Percentiles rank a stretch among this genome's conserved stretches.
Conservation (phyloP, 805 yeast species). For the Candida ficus region DNA sequence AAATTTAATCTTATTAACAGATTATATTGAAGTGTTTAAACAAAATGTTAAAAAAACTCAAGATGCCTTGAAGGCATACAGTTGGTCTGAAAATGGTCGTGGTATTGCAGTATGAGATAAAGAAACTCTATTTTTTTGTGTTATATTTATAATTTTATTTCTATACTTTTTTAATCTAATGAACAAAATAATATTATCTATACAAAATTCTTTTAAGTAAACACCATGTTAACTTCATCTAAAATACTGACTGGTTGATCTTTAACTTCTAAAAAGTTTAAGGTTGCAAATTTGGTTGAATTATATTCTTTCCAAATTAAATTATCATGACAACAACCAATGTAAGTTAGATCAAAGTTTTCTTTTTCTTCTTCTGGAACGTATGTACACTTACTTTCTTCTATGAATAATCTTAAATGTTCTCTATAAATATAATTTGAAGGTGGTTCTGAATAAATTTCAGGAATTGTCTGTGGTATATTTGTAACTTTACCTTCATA, state of each 20-base stretch:
- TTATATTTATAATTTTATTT: neutral
- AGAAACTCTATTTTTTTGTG: neutral
- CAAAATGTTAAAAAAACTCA: constrained; percentile 22
- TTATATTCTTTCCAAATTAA: constrained; percentile 35
- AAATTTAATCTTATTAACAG: constrained; percentile 18
- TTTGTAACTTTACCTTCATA: constrained; percentile 54
- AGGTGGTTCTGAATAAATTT: constrained; percentile 33
- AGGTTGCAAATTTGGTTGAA: constrained; percentile 26
- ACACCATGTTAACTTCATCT: constrained; percentile 19
- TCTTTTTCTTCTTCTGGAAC: constrained; percentile 37
- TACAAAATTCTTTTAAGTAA: constrained; percentile 3
- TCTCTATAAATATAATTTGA: constrained; percentile 28
- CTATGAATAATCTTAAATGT: constrained; percentile 35
- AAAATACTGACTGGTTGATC: constrained; percentile 18
- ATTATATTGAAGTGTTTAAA: constrained; percentile 16
- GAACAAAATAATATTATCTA: no score
- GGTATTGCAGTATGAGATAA: constrained; percentile 28
- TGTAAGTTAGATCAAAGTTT: constrained; percentile 29
- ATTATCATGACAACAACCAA: constrained; percentile 38
- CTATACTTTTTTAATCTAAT: neutral
- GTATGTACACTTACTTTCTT: constrained; percentile 32
- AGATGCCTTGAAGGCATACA: constrained; percentile 29
- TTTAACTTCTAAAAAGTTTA: constrained; percentile 13
- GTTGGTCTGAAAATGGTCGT: constrained; percentile 33
- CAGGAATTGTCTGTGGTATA: constrained; percentile 37